Conservation (phyloP, 2,329 filamentous ascomycete genomes). For the Xylariales sp. region DNA sequence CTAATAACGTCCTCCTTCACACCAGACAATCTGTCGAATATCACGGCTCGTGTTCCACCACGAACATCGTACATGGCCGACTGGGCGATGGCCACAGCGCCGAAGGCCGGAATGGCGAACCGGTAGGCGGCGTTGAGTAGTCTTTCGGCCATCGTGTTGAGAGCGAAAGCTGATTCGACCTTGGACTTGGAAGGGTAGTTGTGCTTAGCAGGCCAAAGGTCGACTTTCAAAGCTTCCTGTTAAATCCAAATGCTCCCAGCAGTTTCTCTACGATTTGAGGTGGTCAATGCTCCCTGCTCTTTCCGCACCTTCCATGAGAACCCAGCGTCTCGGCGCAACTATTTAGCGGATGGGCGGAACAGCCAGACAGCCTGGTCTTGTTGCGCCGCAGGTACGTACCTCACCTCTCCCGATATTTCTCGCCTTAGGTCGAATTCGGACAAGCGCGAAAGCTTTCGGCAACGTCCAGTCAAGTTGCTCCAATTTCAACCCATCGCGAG, state of each 20-base stretch:
- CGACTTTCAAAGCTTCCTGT: no score
- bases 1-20: slow-evolving; percentile 91
- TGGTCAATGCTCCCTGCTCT: background rate
- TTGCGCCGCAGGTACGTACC: no score
- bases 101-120: slow-evolving; percentile 67
- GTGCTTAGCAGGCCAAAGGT: background rate
- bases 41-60: slow-evolving; percentile 90
- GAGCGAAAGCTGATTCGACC: background rate
- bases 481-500: slow-evolving; percentile 22
- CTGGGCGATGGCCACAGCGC: slow-evolving; percentile 64
- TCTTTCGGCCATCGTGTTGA: slow-evolving; percentile 38
- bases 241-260: no score
- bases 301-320: background rate
- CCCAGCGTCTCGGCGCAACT: slow-evolving; percentile 7
- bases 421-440: no score
- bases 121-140: slow-evolving; percentile 59
- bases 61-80: slow-evolving; percentile 95
- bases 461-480: slow-evolving; percentile 11
- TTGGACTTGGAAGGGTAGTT: background rate
- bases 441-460: slow-evolving; percentile 3
- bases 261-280: background rate
- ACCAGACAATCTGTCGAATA: slow-evolving; percentile 90
- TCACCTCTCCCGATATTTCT: no score
- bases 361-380: no score
- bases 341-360: slow-evolving; percentile 13